Percentiles rank a stretch among this genome's conserved stretches.
These are phyloP conservation scores for Parascedosporium putredinis DNA, from an alignment of 2,329 filamentous ascomycete species.

Conservation along the genomic window DNA sequence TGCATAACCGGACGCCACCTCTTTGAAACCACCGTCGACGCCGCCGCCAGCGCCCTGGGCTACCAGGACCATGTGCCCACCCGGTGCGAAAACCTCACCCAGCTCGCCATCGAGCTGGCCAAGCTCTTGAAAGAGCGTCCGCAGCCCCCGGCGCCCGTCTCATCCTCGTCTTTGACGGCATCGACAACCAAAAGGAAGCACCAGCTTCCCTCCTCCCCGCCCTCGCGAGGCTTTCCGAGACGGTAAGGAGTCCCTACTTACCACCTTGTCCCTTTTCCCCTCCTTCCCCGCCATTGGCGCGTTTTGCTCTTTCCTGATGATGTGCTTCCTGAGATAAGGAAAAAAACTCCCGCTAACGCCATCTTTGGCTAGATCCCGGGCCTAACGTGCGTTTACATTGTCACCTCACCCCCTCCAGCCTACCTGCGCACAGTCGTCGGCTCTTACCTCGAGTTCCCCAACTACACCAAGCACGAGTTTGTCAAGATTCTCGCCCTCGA, in stretches of 20 bases:
- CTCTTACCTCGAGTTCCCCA: conserved; percentile 71
- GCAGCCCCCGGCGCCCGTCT: conserved; percentile 44
- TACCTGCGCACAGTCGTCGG: conserved; percentile 60
- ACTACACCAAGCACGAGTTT: conserved; percentile 73
- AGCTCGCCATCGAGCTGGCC: conserved; percentile 62
- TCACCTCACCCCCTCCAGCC: conserved; percentile 59
- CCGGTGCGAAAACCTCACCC: conserved; percentile 71
- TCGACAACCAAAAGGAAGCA: conserved; percentile 75
- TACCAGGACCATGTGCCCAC: conserved; percentile 37
- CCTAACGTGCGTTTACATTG: conserved; percentile 66
- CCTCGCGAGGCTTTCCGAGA: conserved; percentile 69
- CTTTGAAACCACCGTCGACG: conserved; percentile 52
- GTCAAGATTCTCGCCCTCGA: conserved; percentile 61
- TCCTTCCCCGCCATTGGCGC: too few relatives aligned
- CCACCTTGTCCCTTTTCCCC: background rate
- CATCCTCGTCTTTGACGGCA: conserved; percentile 75
- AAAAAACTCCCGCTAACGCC: conserved; percentile 12
- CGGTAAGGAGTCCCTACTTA: conserved; percentile 39
- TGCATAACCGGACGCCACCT: conserved; percentile 13
- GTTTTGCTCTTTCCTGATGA: too few relatives aligned
- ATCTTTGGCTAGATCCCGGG: conserved; percentile 55
- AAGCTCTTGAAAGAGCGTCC: conserved; percentile 43
- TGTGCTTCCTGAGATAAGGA: too few relatives aligned
- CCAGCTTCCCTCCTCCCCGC: conserved; percentile 70
- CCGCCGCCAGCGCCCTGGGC: conserved; percentile 45